phyloP scores from a whole-genome alignment of 371 early-diverging fungal genomes.

The Mortierella sp. region DNA sequence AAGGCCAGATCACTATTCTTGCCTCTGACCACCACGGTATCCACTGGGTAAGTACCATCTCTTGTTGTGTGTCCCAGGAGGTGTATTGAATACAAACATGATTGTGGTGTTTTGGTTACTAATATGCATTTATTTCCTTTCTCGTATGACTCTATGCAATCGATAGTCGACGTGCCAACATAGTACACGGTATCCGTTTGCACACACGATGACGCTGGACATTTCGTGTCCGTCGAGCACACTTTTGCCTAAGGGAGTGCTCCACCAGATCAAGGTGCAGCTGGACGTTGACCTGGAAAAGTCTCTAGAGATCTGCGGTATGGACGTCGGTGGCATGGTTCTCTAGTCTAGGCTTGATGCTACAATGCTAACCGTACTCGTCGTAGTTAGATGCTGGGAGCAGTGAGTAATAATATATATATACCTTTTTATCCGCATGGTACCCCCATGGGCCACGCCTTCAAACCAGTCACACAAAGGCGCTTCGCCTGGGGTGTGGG shows the following conservation, averaged over 20 bases:
- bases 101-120: neutral
- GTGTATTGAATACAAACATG: neutral
- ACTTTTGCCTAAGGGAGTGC: conserved; percentile 12
- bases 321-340: conserved; percentile 50
- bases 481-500: too few relatives aligned
- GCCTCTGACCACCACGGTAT: conserved; percentile 12
- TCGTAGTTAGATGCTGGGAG: too few relatives aligned
- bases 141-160: neutral
- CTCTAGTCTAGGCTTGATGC: conserved; percentile 24
- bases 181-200: conserved; percentile 30
- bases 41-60: conserved; percentile 11
- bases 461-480: too few relatives aligned
- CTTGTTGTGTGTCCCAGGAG: neutral
- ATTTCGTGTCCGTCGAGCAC: conserved; percentile 31
- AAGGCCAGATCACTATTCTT: conserved; percentile 20
- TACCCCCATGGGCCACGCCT: too few relatives aligned
- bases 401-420: too few relatives aligned
- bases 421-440: too few relatives aligned
- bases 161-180: conserved; percentile 38
- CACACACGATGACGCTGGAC: conserved; percentile 44
- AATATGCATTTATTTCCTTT: neutral
- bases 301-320: conserved; percentile 49
- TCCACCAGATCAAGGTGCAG: conserved; percentile 46
- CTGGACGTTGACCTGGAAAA: conserved; percentile 37
- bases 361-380: too few relatives aligned